Evolutionary conservation across 2,329 filamentous ascomycete species (phyloP), one percentile per base, ranked within the genome.

Genomic region (Pleoardoris graminearum): DNA sequence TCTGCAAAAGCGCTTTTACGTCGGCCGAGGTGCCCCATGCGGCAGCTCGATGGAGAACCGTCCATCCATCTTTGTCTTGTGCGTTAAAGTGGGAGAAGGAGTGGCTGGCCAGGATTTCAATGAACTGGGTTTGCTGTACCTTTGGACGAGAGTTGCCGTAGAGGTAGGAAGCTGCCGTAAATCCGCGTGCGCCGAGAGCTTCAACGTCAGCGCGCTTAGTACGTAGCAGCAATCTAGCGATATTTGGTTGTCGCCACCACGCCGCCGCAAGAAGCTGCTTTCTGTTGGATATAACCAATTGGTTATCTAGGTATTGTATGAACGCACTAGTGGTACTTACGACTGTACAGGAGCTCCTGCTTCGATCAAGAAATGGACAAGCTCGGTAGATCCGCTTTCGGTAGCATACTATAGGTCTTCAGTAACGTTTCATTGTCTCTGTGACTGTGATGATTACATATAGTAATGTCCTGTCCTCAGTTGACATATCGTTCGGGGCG

Each of bases 41-140:
- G 8, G 54, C 54, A 1, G 37, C 51, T 7, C 54, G 50, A 39
- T 56, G 54, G 1, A 57, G 37, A 8, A 36, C 50, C 8, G 21
- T 45, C 54, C 54, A 57, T 23, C 54, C 51, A 6, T 29, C 7
- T 1, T 22, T 32, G 21, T 54, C 51, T 32, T 53, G 46, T n/a
- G 29, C 32, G 29, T 48, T 51, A 51, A 57, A 53, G 7, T 48
- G 21, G 1, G 41, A 48, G 38, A 57, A 57, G 7, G 47, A 57
- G 23, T 54, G 47, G 19, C 22, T 32, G 2, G 50, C 46, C 4
- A 57, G 45, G 2, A 57, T 39, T 7, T 53, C 42, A 23, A 57
- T 3, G 16, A 54, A 54, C 19, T 57, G 47, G 2, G 50, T 43
- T 23, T 54, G 51, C 11, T 38, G 47, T 2, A 36, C 19, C 22